Evolutionary conservation across 306 rosid species (phyloP), one percentile per base, ranked within the genome.

Genomic region (Vigna reflexopilosa): DNA sequence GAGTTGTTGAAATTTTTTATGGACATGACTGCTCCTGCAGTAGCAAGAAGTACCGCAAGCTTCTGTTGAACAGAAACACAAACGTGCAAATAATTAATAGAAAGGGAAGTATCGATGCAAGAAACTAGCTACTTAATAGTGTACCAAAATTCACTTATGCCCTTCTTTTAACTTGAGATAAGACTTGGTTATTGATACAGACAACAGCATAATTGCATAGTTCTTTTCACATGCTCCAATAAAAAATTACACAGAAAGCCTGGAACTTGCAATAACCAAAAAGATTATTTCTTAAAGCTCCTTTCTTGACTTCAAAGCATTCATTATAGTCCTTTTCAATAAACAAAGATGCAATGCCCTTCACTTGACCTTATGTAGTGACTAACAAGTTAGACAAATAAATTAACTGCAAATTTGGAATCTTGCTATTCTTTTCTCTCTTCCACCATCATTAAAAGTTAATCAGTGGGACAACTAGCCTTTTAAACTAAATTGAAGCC

Each of bases 11-110:
- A 89, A 79, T 87, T 89, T 79, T 88, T 90, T 81, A 93, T 85
- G 57, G 97, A 93, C 91, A 90, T 73, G 66, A 93, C 86, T 78
- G 91, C 96, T 65, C 90, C 97, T 55, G 81, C 80, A 58, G 97
- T 93, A 65, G 88, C 90, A 78, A 93, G 76, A 81, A 93, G 89
- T 51, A 84, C 84, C 44, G 90, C 88, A 19, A 89, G 71, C 52
- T 73, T 76, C 97, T 93, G 87, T 67, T 80, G 51, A 72, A 45
- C 73, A 79, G 22, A 67, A 71, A 81, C 14, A 7, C 17, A 38
- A 44, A 61, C 32, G 54, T 26, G 47, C 68, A 62, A 16, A 32
- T 67, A 10, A 16, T 72, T 57, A 62, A 62, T 59, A 73, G 1
- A 20, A 72, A 63, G 68, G 59, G 42, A 32, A 67, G n/a, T 56